phyloP scores from a whole-genome alignment of 192 early-diverging fungal species.

The Entomortierella beljakovae region DNA sequence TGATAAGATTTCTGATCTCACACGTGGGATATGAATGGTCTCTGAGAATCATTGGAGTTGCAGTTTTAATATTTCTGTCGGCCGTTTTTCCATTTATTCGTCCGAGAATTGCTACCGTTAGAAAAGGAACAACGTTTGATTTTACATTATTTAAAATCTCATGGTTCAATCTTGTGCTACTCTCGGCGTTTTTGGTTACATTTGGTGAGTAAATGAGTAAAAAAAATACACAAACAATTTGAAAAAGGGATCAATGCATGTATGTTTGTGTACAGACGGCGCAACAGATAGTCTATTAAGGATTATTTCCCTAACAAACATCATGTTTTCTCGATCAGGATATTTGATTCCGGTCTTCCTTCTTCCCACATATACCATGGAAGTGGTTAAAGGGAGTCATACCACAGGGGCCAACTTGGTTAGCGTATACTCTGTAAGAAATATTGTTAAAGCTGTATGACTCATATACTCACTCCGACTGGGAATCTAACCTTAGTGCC shows the following conservation, averaged over 20 bases:
- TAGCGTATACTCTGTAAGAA: conserved; percentile 31
- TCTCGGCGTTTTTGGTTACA: conserved; percentile 55
- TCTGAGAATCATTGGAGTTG: conserved; percentile 52
- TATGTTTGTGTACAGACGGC: no score
- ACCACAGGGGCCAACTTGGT: conserved; percentile 13
- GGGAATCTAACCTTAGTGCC: neutral
- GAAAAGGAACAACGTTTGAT: conserved; percentile 48
- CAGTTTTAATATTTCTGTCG: conserved; percentile 48
- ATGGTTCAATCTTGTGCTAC: conserved; percentile 43
- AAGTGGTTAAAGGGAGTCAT: neutral
- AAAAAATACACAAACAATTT: no score
- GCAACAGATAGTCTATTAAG: no score
- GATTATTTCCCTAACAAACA: no score
- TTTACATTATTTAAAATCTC: conserved; percentile 53
- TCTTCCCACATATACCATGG: conserved; percentile 27
- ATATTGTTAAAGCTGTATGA: no score
- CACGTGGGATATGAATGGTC: conserved; percentile 52
- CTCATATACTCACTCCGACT: neutral
- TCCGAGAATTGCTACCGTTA: conserved; percentile 35
- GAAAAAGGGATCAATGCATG: neutral
- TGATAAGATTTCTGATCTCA: conserved; percentile 48
- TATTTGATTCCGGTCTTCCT: conserved; percentile 51
- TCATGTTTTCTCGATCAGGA: no score
- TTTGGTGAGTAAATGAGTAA: conserved; percentile 48
- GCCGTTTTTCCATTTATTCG: conserved; percentile 55